Base-by-base conservation (phyloP, 1,284 basidiomycete genomes). In the Leccinum idahoense region DNA sequence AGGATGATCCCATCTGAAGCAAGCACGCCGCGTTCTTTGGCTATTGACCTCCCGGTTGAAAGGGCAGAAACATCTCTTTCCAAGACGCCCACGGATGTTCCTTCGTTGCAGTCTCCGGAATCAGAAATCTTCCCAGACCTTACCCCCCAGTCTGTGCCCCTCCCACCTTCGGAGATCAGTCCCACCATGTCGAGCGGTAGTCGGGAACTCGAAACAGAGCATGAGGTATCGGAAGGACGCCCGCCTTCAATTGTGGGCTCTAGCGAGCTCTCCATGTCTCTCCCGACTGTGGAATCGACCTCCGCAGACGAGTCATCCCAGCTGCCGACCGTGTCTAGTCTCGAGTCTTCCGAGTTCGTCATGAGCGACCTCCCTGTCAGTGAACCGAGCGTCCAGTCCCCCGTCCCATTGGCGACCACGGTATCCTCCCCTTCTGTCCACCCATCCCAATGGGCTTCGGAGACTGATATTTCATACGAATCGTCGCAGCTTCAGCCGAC, bases 371-470 rank as follows among this genome's bases (percentile, higher is more conserved):
- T 63, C 65, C 74, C 57, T 64, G 67, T 65, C 65, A 77, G 68
- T 57, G 72, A 76, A 59, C 67, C 63, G 23, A 76, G 73, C 23
- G 18, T 71, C n/a, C 39, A 26, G 23, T 65, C 66, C 6, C 73
- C 71, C 1, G 63, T 15, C 3, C 68, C 72, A 26, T 64, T 72
- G 61, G 68, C 66, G 15, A 73, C 64, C 35, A 66, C 72, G 6
- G 69, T 67, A 26, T 63, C 73, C 2, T 78, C 76, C 26, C 76
- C 77, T 20, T 77, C 78, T 10, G 65, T 83, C 57, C 77, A 75
- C 12, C 32, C 32, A 78, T 44, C 41, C 41, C 41, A 44, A n/a
- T 89, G 86, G 86, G 82, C 80, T 8, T 75, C 80, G n/a, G n/a
- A n/a, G n/a, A n/a, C n/a, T n/a, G n/a, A n/a, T n/a, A n/a, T n/a